These are phyloP conservation scores for Aspergillus glaucus DNA, from an alignment of 2,329 filamentous ascomycete genomes.

Conservation along the genomic window DNA sequence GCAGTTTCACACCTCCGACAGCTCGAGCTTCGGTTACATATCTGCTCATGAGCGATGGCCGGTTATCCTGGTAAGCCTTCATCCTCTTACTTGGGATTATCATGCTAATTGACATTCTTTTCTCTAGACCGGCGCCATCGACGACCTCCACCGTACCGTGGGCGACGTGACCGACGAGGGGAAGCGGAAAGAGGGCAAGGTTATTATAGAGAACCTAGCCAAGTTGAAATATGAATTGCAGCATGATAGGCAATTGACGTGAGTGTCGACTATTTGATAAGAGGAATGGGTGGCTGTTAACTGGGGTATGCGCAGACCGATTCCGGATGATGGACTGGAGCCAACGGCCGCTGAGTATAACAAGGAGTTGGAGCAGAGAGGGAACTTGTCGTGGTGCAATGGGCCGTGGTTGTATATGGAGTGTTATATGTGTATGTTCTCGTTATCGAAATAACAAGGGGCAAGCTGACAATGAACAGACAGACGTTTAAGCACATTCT, in stretches of 20 bases:
- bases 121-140: slow-evolving; percentile 75
- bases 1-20: slow-evolving; percentile 71
- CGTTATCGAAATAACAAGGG: neutral
- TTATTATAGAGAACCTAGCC: slow-evolving; percentile 70
- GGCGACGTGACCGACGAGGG: slow-evolving; percentile 46
- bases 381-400: slow-evolving; percentile 71
- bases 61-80: slow-evolving; percentile 68
- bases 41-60: slow-evolving; percentile 89
- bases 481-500: slow-evolving; percentile 73
- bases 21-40: slow-evolving; percentile 76
- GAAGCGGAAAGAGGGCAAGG: slow-evolving; percentile 74
- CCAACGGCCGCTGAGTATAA: slow-evolving; percentile 78
- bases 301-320: slow-evolving; percentile 47
- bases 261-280: slow-evolving; percentile 23
- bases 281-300: slow-evolving; percentile 2
- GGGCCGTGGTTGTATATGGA: slow-evolving; percentile 86
- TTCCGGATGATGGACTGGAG: slow-evolving; percentile 65
- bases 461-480: slow-evolving; percentile 29
- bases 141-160: slow-evolving; percentile 73
- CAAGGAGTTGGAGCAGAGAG: slow-evolving; percentile 68
- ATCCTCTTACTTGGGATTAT: neutral
- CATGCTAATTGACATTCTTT: slow-evolving; percentile 3
- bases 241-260: slow-evolving; percentile 76
- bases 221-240: slow-evolving; percentile 91
- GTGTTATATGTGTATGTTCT: slow-evolving; percentile 69